A percentile compares a stretch with the other conserved stretches of the same genome.
phyloP scores from a whole-genome alignment of 192 early-diverging fungal species.

The Helicostylum pulchrum region DNA sequence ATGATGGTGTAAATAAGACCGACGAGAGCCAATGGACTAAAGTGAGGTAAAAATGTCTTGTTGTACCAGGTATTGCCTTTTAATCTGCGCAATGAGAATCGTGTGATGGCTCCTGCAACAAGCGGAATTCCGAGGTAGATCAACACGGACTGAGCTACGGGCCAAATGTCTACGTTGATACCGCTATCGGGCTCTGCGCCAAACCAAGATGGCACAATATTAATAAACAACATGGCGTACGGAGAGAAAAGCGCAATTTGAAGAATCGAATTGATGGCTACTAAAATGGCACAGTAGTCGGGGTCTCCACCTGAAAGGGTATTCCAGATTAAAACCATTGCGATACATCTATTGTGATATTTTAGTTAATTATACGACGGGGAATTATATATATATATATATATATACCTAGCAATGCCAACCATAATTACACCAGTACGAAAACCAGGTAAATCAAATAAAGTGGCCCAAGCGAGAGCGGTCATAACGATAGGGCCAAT shows the following conservation, averaged over 20 bases:
- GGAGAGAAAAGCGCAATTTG: conserved; percentile 64
- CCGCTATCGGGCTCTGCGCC: conserved; percentile 17
- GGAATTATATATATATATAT: too few relatives aligned
- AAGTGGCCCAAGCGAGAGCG: conserved; percentile 60
- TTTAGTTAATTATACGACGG: background rate
- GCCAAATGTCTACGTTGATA: conserved; percentile 53
- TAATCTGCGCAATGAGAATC: conserved; percentile 34
- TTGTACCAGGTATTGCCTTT: conserved; percentile 50
- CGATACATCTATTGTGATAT: conserved; percentile 60
- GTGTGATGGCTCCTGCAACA: conserved; percentile 54
- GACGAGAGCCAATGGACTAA: conserved; percentile 55
- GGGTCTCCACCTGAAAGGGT: conserved; percentile 61
- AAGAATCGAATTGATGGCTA: conserved; percentile 67
- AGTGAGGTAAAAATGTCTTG: conserved; percentile 47
- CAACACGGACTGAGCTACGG: conserved; percentile 49
- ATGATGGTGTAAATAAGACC: conserved; percentile 66
- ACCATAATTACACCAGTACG: conserved; percentile 64
- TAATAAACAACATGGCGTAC: conserved; percentile 55
- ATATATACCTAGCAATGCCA: conserved; percentile 31
- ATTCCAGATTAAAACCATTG: conserved; percentile 81
- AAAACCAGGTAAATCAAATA: conserved; percentile 64
- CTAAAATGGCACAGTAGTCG: conserved; percentile 67
- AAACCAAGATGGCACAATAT: conserved; percentile 44
- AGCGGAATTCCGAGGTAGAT: conserved; percentile 70
- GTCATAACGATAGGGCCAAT: conserved; percentile 66